Evolutionary conservation across 179 eudicot genomes (phyloP).

Genomic region (Camellia oleifera): DNA sequence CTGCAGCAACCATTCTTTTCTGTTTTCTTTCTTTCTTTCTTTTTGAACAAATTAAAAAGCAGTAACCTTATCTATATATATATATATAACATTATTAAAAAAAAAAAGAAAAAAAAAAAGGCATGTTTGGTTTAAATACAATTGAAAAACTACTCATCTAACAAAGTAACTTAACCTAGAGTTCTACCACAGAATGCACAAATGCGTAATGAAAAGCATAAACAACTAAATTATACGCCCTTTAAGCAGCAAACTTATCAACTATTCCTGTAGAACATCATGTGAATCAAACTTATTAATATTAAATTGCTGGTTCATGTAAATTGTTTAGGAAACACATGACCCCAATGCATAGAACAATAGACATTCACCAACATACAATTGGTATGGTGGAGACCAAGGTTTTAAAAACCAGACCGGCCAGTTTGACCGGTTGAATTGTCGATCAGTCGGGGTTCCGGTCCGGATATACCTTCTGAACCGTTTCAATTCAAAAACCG

Average conservation of each 20-base stretch:
- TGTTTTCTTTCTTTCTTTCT: neutral
- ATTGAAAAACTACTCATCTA: neutral
- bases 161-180: neutral
- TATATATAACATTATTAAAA: no score
- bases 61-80: neutral
- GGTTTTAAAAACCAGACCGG: no score
- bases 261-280: neutral
- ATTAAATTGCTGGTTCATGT: neutral
- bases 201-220: neutral
- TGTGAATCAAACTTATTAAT: neutral
- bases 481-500: no score
- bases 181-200: neutral
- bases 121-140: neutral
- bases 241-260: neutral
- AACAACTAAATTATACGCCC: neutral
- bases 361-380: neutral
- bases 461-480: no score
- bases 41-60: neutral
- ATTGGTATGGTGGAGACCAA: neutral
- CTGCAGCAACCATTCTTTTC: neutral
- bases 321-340: neutral
- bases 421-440: no score
- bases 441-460: no score
- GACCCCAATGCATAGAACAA: neutral
- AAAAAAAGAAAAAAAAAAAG: neutral